Base-by-base conservation (phyloP, 768 basidiomycete genomes). In the Butyriboletus loyo region DNA sequence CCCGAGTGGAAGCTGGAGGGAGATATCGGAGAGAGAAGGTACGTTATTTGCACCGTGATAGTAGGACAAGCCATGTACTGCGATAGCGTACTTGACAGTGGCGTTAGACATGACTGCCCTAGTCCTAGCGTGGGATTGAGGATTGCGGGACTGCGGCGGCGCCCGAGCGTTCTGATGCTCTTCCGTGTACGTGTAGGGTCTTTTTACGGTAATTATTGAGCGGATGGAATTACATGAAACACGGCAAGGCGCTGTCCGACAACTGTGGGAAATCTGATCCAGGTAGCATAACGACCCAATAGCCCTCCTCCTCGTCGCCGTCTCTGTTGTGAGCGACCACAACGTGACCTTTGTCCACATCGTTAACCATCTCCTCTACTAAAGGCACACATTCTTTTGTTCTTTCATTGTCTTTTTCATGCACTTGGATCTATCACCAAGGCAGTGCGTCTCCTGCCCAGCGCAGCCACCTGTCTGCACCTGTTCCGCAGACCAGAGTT, bases 1-100 rank as follows among this genome's bases (percentile, higher is more conserved):
- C 1, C 92, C 96, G 17, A 71, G 74, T 2, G 83, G 83, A 5
- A 98, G 79, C 48, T 75, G 59, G 27, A 98, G 72, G 57, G 75
- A 75, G 56, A 98, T 76, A 60, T 86, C 74, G 10, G 72, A 58
- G 35, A 99, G 80, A 1, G 90, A 82, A 2, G 82, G 77, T 3
- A 72, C 64, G 4, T 61, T 56, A 42, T 55, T 58, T 7, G 73
- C 59, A 21, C 67, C 70, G 61, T 90, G 85, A 14, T 66, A 49
- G 67, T 85, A 94, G 6, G 86, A 83, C 19, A 92, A 69, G 49
- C 74, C 69, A 7, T 61, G 56, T 4, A 86, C 75, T 31, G 76
- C 64, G 58, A 73, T 70, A 48, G 59, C 44, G 28, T 35, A 46
- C 34, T 52, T 28, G 35, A 49, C 21, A 31, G 49, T 45, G 37